These are phyloP conservation scores for Cornus kousa DNA, from an alignment of 148 eudicot genomes.

Conservation along the genomic window DNA sequence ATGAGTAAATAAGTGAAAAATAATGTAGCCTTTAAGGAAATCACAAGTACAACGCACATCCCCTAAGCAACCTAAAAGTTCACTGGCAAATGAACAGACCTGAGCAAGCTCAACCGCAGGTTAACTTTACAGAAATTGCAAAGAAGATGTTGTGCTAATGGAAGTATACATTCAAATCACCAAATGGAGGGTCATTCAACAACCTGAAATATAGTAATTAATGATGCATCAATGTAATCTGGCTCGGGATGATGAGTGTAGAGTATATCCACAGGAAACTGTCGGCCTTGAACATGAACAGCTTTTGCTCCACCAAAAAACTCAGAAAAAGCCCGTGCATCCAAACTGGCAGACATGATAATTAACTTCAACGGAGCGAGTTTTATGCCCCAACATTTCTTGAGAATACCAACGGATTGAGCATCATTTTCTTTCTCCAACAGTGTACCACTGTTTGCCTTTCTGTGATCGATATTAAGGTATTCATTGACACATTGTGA, in stretches of 20 bases:
- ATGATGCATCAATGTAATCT: slow-evolving; percentile 82
- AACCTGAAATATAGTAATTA: slow-evolving; percentile 94
- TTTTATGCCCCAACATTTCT: slow-evolving; percentile 38
- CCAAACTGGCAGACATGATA: slow-evolving; percentile 98
- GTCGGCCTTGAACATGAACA: slow-evolving; percentile 91
- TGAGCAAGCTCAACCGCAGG: not conserved
- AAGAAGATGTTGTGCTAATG: not conserved
- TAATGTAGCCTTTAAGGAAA: not conserved
- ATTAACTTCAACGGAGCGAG: slow-evolving; percentile 72
- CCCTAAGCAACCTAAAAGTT: not conserved
- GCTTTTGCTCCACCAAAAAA: slow-evolving; percentile 87
- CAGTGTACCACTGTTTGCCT: slow-evolving; percentile 26
- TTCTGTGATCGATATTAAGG: slow-evolving; percentile 22
- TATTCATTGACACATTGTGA: slow-evolving; percentile 31
- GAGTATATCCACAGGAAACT: slow-evolving; percentile 83
- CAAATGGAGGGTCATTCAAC: slow-evolving; percentile 2
- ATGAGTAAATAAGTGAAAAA: not conserved
- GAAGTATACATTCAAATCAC: not conserved
- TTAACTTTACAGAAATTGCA: not conserved
- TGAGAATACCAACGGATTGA: slow-evolving; percentile 25
- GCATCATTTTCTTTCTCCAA: slow-evolving; percentile 34
- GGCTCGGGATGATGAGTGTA: slow-evolving; percentile 73
- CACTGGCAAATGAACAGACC: not conserved
- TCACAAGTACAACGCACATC: not conserved
- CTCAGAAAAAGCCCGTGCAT: slow-evolving; percentile 81